These are phyloP conservation scores for Annona cherimola DNA, from an alignment of 164 flowering plant genomes.

Conservation along the genomic window DNA sequence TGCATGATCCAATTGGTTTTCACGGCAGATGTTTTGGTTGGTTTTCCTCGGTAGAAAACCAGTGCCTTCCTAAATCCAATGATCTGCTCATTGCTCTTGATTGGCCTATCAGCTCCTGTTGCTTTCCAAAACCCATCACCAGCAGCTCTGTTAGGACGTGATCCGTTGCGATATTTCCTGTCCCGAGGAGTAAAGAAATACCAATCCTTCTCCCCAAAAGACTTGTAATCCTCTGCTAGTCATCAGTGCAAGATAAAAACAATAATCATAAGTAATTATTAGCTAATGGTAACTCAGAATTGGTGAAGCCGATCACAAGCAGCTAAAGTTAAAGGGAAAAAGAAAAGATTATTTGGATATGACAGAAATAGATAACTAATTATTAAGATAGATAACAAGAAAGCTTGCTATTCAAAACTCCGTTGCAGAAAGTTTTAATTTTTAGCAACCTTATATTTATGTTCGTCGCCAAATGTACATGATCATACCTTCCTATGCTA, in stretches of 20 bases:
- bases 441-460: too few relatives aligned
- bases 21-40: background rate
- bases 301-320: too few relatives aligned
- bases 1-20: constrained; percentile 16
- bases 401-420: too few relatives aligned
- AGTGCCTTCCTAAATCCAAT: constrained; percentile 5
- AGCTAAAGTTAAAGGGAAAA: too few relatives aligned
- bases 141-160: constrained; percentile 1
- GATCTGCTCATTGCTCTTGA: background rate
- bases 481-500: too few relatives aligned
- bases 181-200: constrained; percentile 14
- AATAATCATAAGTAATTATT: background rate
- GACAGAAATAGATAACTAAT: too few relatives aligned
- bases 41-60: constrained; percentile 10
- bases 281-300: too few relatives aligned
- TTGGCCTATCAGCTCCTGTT: constrained; percentile 7
- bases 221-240: background rate
- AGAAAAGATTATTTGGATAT: too few relatives aligned
- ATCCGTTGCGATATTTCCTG: constrained; percentile 7
- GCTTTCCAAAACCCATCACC: constrained; percentile 15
- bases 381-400: too few relatives aligned
- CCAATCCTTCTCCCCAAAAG: constrained; percentile 1
- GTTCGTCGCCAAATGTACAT: too few relatives aligned
- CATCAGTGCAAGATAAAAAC: background rate
- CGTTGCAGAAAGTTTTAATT: too few relatives aligned